A percentile compares a stretch with the other conserved stretches of the same genome.
Evolutionary conservation across 2,329 filamentous ascomycete genomes (phyloP).

Genomic region (Alternaria viburni): DNA sequence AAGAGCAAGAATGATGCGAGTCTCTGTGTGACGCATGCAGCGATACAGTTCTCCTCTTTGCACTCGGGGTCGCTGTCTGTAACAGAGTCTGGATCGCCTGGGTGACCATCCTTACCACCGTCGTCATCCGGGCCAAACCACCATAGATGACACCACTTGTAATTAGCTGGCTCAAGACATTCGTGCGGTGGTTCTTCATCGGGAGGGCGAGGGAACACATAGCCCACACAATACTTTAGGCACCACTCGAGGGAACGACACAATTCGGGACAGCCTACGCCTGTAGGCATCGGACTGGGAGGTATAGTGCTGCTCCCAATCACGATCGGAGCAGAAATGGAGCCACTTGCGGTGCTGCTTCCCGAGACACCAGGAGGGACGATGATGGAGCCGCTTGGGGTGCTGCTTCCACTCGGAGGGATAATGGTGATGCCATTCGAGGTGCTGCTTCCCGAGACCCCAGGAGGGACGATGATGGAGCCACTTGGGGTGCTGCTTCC

Average conservation of each 20-base stretch:
- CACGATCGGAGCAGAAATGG: background rate
- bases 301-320: background rate
- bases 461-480: background rate
- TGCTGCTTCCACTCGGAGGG: too few relatives aligned
- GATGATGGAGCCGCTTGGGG: too few relatives aligned
- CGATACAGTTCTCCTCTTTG: conserved; percentile 17
- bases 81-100: conserved; percentile 13
- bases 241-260: conserved; percentile 4
- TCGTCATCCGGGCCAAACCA: conserved; percentile 2
- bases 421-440: too few relatives aligned
- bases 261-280: conserved; percentile 6
- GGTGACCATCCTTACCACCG: conserved; percentile 1
- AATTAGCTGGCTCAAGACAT: conserved; percentile 11
- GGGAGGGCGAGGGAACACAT: conserved; percentile 1
- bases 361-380: background rate
- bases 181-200: conserved; percentile 3
- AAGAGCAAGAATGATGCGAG: conserved; percentile 4
- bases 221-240: conserved; percentile 1
- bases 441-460: background rate
- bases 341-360: background rate
- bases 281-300: background rate
- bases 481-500: background rate
- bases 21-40: conserved; percentile 9
- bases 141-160: conserved; percentile 12
- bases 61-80: conserved; percentile 10